Base-by-base conservation (phyloP, 2,329 filamentous ascomycete species). In the Alternaria infectoria region DNA sequence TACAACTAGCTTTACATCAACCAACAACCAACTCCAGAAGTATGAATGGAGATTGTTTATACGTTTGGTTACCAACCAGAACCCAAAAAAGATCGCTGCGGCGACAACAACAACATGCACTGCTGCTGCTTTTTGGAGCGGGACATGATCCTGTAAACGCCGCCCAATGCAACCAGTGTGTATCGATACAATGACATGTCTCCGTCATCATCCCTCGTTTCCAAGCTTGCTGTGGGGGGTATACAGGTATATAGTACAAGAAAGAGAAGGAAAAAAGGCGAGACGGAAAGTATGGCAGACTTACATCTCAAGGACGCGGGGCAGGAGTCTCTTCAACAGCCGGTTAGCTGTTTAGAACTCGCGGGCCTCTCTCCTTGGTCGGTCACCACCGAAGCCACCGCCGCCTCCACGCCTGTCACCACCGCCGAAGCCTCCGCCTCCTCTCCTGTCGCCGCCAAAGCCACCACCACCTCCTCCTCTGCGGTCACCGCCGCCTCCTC, bases 231-330 rank as follows among this genome's bases (percentile, higher is more conserved):
- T 47, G 40, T 26, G 23, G 17, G 17, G 61, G 65, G 62, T 68
- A 64, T 68, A 68, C 59, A 66, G 49, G 8, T 52, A 40, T 69
- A 68, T 66, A 47, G 61, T 69, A 69, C 65, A 69, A 63, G 54
- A 64, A 60, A 25, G 28, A 40, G 17, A 13, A 21, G 12, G 21
- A 23, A 54, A 19, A 56, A 51, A 3, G 23, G 36, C 36, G 36
- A 10, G 36, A 40, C 36, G 36, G 36, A 3, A 40, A 1, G 36
- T 17, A n/a, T 40, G 36, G 0, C 36, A 17, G 36, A 40, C 36
- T 17, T 17, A 40, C 36, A 40, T 40, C 36, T 40, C 36, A 23
- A 23, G 1, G 44, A 46, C 44, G 13, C 5, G 45, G 23, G 12
- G 5, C 15, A 12, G 17, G 3, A 51, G 26, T 36, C 13, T 13